Evolutionary conservation across 208 protist species (phyloP).

Genomic region (Porcisia deanei): DNA sequence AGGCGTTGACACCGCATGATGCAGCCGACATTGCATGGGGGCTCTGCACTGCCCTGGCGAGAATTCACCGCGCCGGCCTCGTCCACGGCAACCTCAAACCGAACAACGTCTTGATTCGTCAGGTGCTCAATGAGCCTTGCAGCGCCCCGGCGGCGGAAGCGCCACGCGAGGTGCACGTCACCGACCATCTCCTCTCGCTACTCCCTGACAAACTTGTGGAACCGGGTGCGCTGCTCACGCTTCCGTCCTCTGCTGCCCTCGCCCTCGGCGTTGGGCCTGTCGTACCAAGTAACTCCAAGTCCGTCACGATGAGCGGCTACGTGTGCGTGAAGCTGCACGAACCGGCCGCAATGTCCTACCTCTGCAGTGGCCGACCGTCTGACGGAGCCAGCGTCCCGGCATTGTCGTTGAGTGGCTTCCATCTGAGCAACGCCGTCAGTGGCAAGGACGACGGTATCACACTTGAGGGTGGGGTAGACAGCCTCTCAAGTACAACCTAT

Average conservation of each 20-base stretch:
- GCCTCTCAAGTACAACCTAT: slow-evolving; percentile 8
- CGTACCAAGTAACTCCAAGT: neutral
- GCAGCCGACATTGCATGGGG: slow-evolving; percentile 29
- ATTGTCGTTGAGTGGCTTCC: slow-evolving; percentile 23
- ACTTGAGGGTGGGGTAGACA: slow-evolving; percentile 23
- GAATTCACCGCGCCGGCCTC: slow-evolving; percentile 22
- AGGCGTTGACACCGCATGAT: slow-evolving; percentile 24
- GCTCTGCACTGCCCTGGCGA: slow-evolving; percentile 10
- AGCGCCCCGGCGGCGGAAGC: neutral
- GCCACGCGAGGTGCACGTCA: slow-evolving; percentile 20
- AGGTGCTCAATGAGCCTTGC: neutral
- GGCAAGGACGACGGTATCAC: neutral
- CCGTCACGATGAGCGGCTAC: slow-evolving; percentile 16
- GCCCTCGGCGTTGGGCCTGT: neutral
- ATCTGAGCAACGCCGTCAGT: neutral
- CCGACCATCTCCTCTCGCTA: slow-evolving; percentile 24
- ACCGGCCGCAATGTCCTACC: slow-evolving; percentile 16
- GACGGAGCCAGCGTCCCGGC: slow-evolving; percentile 1
- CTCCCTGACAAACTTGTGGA: slow-evolving; percentile 26
- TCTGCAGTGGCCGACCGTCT: slow-evolving; percentile 15
- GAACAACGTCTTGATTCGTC: slow-evolving; percentile 50
- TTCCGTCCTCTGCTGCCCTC: neutral
- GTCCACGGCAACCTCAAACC: slow-evolving; percentile 61
- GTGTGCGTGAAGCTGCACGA: slow-evolving; percentile 31
- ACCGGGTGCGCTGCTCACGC: slow-evolving; percentile 13